Base-by-base conservation (phyloP, 2,329 filamentous ascomycete genomes). In the Colletotrichum navitas region DNA sequence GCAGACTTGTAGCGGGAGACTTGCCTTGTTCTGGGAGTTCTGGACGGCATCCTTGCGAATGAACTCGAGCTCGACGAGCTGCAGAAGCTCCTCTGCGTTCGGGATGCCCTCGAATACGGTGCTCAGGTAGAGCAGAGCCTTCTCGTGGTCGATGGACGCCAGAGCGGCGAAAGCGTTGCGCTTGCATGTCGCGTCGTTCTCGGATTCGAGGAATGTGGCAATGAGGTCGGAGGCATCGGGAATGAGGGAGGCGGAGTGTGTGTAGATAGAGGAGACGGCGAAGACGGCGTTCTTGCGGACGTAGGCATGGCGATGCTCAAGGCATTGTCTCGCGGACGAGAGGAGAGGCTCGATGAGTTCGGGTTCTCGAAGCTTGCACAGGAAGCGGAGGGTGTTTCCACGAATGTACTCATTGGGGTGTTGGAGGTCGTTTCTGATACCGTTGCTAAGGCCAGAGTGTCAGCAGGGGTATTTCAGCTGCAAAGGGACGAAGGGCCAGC, bases 251-350 rank as follows among this genome's bases (percentile, higher is more conserved):
- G 96, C 94, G 36, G 94, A 95, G 84, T 98, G 94, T 79, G 92
- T 90, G 86, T 91, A 95, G 80, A 99, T 98, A 65, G 94, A 96
- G 18, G 96, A 91, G 73, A 99, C 90, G 34, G 96, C 96, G 82
- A 96, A 98, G 32, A 98, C 96, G 60, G 96, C 95, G 78, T 98
- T 98, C 87, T 99, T 99, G 79, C 96, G 93, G 68, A 99, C 96
- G 80, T 99, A 99, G 70, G 94, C 95, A 81, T 99, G 96, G 75
- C 96, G 91, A 83, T 99, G 95, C 81, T 98, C 95, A 73, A 99
- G 91, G 81, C 96, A 99, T 72, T 91, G 91, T 77, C 96, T 92
- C 59, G 95, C 94, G 21, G 96, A 97, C 51, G 95, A 97, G 54
- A 99, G 90, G 66, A 98, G 90, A 61, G 96, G 96, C 83, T 99